Evolutionary conservation across 495 filamentous ascomycete genomes (phyloP), one percentile per base, ranked within the genome.

Genomic region (Penicillium desertorum): DNA sequence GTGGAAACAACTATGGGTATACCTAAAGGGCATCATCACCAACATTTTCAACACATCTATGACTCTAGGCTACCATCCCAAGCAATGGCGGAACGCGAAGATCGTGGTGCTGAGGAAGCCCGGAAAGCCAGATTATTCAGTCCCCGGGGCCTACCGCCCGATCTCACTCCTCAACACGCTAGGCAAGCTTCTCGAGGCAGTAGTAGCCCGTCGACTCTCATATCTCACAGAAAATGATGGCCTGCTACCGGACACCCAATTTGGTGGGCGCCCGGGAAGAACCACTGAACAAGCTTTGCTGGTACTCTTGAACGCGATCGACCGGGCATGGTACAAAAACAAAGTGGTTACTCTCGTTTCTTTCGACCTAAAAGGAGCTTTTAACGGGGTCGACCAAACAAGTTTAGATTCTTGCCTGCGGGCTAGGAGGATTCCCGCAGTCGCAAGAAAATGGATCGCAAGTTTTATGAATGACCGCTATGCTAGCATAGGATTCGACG

Each of bases 151-250:
- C 6, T 69, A 69, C 20, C 63, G 60, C 22, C 64, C 60, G 8
- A 71, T 71, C 22, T 62, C 60, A 27, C 60, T 71, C 2, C 60
- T 72, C 0, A 65, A 64, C 39, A 66, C 59, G 14, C 49, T 69
- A 0, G 57, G 54, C 0, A 69, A 64, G 29, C 22, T 64, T 0
- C 51, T 69, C 1, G 61, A 69, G 32, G 54, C 54, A 10, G 57
- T 66, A 2, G 60, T 62, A 9, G 14, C 61, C 49, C 11, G 34
- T 17, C 20, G 61, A 1, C 56, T 67, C 2, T 52, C 32, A 2
- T 70, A 55, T 43, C 17, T 41, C 1, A 54, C 54, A 6, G 64
- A 70, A 32, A 37, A 41, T 4, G 4, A 67, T 22, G 19, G 23
- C 0, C 57, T 70, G 2, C 60, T 68, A 4, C 61, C 61, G n/a